phyloP scores from a whole-genome alignment of 495 filamentous ascomycete species.

The Cryomyces minteri region DNA sequence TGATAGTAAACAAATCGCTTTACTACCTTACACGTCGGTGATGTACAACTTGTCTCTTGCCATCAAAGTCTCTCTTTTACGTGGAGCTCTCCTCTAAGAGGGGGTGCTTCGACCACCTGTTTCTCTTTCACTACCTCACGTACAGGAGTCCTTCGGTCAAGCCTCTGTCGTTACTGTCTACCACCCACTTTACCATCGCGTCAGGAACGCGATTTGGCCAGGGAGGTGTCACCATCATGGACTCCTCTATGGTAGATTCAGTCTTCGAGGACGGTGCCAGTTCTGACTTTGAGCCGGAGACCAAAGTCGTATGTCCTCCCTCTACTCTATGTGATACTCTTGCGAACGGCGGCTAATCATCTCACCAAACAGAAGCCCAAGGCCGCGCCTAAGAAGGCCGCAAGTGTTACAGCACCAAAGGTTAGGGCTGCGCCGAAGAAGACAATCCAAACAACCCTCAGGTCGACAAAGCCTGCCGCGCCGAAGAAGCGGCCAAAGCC shows the following conservation, averaged over 20 bases:
- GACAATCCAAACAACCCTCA: constrained; percentile 50
- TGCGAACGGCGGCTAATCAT: not conserved
- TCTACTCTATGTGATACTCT: not conserved
- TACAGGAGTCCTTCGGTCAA: too few species aligned
- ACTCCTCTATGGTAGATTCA: not conserved
- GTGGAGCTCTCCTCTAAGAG: too few species aligned
- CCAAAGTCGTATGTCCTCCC: not conserved
- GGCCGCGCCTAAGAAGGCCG: constrained; percentile 19
- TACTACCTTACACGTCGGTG: too few species aligned
- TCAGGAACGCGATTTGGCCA: too few species aligned
- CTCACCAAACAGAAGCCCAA: constrained; percentile 18
- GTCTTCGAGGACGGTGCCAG: not conserved
- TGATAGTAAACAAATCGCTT: too few species aligned
- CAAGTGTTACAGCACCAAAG: constrained; percentile 32
- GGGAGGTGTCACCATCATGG: not conserved
- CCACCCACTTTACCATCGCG: too few species aligned
- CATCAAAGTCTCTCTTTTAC: too few species aligned
- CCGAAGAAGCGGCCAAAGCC: constrained; percentile 51
- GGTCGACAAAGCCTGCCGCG: constrained; percentile 34
- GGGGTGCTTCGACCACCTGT: too few species aligned
- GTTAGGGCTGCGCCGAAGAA: constrained; percentile 12
- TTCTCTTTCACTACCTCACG: too few species aligned
- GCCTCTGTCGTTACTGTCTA: too few species aligned
- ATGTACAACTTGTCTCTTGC: too few species aligned
- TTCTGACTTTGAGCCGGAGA: not conserved